Percentiles rank a stretch among this genome's conserved stretches.
phyloP scores from a whole-genome alignment of 2,329 filamentous ascomycete species.

The Cladobotryum protrusum region DNA sequence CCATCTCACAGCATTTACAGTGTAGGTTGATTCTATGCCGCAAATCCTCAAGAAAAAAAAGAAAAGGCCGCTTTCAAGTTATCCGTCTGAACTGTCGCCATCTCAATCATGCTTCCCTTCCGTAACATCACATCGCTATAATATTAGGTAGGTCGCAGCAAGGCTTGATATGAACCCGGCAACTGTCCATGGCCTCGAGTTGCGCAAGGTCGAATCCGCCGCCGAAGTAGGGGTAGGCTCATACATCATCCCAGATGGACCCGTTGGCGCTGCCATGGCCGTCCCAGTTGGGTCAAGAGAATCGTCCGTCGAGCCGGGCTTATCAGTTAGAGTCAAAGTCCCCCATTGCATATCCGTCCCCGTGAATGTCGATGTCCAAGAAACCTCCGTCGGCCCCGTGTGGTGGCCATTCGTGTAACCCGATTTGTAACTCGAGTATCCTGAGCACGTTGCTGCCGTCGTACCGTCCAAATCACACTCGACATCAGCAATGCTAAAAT shows the following conservation, averaged over 20 bases:
- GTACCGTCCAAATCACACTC: slow-evolving; percentile 36
- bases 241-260: slow-evolving; percentile 10
- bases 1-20: no score
- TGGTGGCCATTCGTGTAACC: slow-evolving; percentile 32
- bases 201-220: slow-evolving; percentile 1
- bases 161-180: slow-evolving; percentile 2
- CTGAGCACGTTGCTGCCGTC: slow-evolving; percentile 41
- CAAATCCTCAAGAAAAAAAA: neutral
- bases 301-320: slow-evolving; percentile 27
- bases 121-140: neutral
- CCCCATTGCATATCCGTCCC: slow-evolving; percentile 39
- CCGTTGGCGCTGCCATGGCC: slow-evolving; percentile 10
- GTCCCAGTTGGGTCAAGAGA: slow-evolving; percentile 20
- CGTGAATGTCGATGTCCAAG: slow-evolving; percentile 40
- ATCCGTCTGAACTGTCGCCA: no score
- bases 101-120: no score
- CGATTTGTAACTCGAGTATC: slow-evolving; percentile 39
- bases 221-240: slow-evolving; percentile 8
- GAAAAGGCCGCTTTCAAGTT: neutral
- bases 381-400: slow-evolving; percentile 37
- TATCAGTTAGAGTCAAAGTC: slow-evolving; percentile 35
- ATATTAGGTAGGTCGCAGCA: neutral
- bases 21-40: no score
- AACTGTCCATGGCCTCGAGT: neutral
- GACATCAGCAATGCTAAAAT: slow-evolving; percentile 37